phyloP scores from a whole-genome alignment of 139 green algal species.

The Volvox africanus region DNA sequence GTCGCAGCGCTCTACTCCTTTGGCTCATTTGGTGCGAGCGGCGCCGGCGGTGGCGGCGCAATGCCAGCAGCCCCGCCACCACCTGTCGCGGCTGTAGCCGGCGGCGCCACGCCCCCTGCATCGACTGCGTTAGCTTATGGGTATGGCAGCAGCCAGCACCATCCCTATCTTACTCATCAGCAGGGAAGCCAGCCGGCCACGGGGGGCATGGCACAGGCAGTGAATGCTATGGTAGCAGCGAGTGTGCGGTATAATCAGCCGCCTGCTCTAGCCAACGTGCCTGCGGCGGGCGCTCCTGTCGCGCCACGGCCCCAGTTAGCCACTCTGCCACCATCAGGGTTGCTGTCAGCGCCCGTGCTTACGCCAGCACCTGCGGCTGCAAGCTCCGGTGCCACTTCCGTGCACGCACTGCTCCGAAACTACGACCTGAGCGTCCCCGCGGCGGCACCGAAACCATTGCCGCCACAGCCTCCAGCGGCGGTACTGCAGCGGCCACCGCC shows the following conservation, averaged over 20 bases:
- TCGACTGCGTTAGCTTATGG: neutral
- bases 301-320: neutral
- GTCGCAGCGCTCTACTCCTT: constrained; percentile 21
- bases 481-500: neutral
- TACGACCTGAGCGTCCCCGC: neutral
- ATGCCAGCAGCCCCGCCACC: neutral
- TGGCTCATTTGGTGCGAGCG: neutral
- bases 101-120: neutral
- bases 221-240: neutral
- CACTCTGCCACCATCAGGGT: neutral
- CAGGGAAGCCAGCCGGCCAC: constrained; percentile 17
- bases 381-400: neutral
- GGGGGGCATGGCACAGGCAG: constrained; percentile 10
- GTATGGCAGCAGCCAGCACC: neutral
- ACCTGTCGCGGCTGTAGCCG: neutral
- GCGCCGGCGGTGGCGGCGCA: neutral
- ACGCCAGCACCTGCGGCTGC: neutral
- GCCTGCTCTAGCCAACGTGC: neutral
- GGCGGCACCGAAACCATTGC: neutral
- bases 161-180: neutral
- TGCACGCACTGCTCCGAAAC: neutral
- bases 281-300: neutral
- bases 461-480: neutral
- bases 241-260: neutral
- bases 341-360: neutral